A percentile compares a stretch with the other conserved stretches of the same genome.
phyloP scores from a whole-genome alignment of 176 grass and related monocot species.

The Pontederia crassipes region DNA sequence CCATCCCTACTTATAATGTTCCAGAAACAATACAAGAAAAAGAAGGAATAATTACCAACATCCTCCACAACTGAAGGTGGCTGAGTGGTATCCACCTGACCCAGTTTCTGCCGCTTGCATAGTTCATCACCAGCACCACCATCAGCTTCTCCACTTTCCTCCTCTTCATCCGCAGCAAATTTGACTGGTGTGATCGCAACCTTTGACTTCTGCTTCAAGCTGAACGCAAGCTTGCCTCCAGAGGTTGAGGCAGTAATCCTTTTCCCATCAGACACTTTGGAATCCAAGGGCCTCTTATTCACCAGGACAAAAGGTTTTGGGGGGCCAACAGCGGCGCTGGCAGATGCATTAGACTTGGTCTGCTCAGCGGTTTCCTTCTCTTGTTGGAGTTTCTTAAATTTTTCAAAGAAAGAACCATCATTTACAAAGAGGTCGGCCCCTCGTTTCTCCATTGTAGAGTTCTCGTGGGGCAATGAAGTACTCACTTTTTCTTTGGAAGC shows the following conservation, averaged over 20 bases:
- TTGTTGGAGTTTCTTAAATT: conserved; percentile 88
- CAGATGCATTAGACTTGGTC: conserved; percentile 17
- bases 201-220: conserved; percentile 85
- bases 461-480: conserved; percentile 9
- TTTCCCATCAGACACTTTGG: conserved; percentile 37
- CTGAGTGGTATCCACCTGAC: conserved; percentile 16
- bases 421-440: conserved; percentile 57
- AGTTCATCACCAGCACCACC: conserved; percentile 25
- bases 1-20: too few relatives aligned
- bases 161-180: conserved; percentile 55
- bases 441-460: conserved; percentile 29
- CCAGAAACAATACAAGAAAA: conserved; percentile 1
- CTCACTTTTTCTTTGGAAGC: background rate
- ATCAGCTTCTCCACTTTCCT: conserved; percentile 20
- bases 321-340: background rate
- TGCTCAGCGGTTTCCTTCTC: conserved; percentile 7
- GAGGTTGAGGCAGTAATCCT: conserved; percentile 20
- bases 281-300: conserved; percentile 53
- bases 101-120: conserved; percentile 38
- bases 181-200: conserved; percentile 33
- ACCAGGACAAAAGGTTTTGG: conserved; percentile 13
- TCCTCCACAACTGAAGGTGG: conserved; percentile 19
- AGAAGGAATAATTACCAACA: conserved; percentile 81
- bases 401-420: conserved; percentile 95
- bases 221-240: conserved; percentile 71